phyloP scores from a whole-genome alignment of 148 eudicot species.

The Cornus controversa region DNA sequence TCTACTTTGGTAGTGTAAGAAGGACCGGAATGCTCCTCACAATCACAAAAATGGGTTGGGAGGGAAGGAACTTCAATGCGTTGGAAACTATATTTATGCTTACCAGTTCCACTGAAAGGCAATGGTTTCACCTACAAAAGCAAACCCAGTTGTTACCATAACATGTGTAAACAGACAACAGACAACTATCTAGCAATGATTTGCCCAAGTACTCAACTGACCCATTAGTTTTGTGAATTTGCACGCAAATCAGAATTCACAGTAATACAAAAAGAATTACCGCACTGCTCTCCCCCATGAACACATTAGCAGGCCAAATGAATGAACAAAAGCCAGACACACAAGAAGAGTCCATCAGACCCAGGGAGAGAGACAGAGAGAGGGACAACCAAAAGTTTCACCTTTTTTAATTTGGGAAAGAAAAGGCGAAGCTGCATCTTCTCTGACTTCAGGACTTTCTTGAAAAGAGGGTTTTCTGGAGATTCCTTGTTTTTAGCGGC shows the following conservation, averaged over 20 bases:
- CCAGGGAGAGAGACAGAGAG: background rate
- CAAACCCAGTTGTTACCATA: constrained; percentile 6
- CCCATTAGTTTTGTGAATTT: constrained; percentile 1
- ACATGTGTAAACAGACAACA: constrained; percentile 1
- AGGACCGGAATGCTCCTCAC: constrained; percentile 64
- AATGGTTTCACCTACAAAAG: constrained; percentile 63
- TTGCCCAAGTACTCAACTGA: background rate
- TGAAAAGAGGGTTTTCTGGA: constrained; percentile 30
- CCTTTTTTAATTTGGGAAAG: constrained; percentile 85
- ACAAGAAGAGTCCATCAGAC: background rate
- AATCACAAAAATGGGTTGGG: constrained; percentile 86
- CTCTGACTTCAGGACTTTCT: constrained; percentile 38
- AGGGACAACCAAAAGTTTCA: constrained; percentile 20
- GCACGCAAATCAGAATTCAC: background rate
- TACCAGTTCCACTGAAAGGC: constrained; percentile 81
- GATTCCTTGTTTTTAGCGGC: constrained; percentile 30
- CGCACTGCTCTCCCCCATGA: background rate
- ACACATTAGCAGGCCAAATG: background rate
- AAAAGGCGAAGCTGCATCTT: constrained; percentile 55
- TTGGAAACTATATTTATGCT: constrained; percentile 97
- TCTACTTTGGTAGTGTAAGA: constrained; percentile 23
- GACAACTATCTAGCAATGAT: background rate
- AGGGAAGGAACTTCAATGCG: constrained; percentile 61
- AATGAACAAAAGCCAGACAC: background rate
- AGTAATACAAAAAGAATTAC: background rate